phyloP scores from a whole-genome alignment of 2,329 filamentous ascomycete species.

The Talaromyces atroroseus region DNA sequence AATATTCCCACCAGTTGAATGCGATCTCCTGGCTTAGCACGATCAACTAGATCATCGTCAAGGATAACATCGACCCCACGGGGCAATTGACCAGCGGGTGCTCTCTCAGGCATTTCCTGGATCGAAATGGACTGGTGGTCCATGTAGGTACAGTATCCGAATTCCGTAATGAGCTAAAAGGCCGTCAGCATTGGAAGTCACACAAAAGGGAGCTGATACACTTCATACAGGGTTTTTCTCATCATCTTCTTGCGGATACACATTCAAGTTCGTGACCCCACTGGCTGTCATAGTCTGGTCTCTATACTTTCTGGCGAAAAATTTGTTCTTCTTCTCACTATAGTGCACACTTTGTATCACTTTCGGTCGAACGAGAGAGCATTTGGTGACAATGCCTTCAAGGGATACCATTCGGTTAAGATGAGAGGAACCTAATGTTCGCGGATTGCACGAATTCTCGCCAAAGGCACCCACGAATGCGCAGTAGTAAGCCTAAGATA shows the following conservation, averaged over 20 bases:
- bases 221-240: constrained; percentile 69
- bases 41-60: constrained; percentile 93
- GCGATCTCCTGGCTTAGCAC: constrained; percentile 89
- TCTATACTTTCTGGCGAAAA: constrained; percentile 82
- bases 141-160: constrained; percentile 89
- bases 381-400: constrained; percentile 95
- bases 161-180: constrained; percentile 72
- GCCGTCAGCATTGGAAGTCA: constrained; percentile 1
- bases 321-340: constrained; percentile 79
- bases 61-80: constrained; percentile 93
- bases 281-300: constrained; percentile 95
- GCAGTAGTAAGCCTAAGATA: constrained; percentile 67
- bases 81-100: constrained; percentile 89
- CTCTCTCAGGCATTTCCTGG: constrained; percentile 97
- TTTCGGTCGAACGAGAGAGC: constrained; percentile 90
- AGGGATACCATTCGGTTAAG: constrained; percentile 96
- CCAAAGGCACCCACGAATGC: constrained; percentile 97
- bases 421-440: constrained; percentile 81
- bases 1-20: constrained; percentile 97
- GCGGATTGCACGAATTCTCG: constrained; percentile 87
- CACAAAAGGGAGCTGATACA: background rate
- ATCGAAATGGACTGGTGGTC: constrained; percentile 98
- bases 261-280: constrained; percentile 79
- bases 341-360: constrained; percentile 98
- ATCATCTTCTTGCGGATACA: constrained; percentile 91